Percentiles rank a stretch among this genome's conserved stretches.
These are phyloP conservation scores for Candida lessepsii DNA, from an alignment of 805 yeast species.

Conservation along the genomic window DNA sequence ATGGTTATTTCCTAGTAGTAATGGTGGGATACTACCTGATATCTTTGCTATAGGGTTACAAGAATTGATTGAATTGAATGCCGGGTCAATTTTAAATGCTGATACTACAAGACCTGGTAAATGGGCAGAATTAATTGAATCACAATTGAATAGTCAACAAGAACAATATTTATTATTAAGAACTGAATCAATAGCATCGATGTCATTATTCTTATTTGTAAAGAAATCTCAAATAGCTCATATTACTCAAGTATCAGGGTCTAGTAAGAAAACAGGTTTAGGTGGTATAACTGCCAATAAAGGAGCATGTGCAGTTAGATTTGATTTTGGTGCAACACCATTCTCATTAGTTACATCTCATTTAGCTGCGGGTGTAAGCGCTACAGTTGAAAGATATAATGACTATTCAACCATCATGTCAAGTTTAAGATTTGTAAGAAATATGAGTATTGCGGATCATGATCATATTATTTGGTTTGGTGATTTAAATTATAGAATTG, in stretches of 20 bases:
- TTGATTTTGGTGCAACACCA: constrained; percentile 74
- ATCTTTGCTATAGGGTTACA: constrained; percentile 88
- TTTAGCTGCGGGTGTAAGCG: constrained; percentile 86
- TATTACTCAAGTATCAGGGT: constrained; percentile 87
- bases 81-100: constrained; percentile 84
- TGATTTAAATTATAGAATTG: constrained; percentile 84
- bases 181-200: constrained; percentile 73
- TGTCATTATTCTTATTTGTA: constrained; percentile 63
- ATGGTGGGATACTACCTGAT: constrained; percentile 55
- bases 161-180: constrained; percentile 60
- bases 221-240: constrained; percentile 30
- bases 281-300: constrained; percentile 98
- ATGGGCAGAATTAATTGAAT: constrained; percentile 73
- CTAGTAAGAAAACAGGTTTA: constrained; percentile 90
- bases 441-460: constrained; percentile 67
- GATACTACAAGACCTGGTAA: constrained; percentile 73
- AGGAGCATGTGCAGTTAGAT: constrained; percentile 93
- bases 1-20: constrained; percentile 80
- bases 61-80: constrained; percentile 89
- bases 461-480: constrained; percentile 93
- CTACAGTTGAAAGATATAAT: constrained; percentile 78
- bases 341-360: constrained; percentile 89
- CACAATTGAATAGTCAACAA: constrained; percentile 52
- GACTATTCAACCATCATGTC: constrained; percentile 75
- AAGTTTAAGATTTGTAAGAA: constrained; percentile 78